A percentile compares a stretch with the other conserved stretches of the same genome.
These are phyloP conservation scores for Cucumis hystrix DNA, from an alignment of 306 rosid species.

Conservation along the genomic window DNA sequence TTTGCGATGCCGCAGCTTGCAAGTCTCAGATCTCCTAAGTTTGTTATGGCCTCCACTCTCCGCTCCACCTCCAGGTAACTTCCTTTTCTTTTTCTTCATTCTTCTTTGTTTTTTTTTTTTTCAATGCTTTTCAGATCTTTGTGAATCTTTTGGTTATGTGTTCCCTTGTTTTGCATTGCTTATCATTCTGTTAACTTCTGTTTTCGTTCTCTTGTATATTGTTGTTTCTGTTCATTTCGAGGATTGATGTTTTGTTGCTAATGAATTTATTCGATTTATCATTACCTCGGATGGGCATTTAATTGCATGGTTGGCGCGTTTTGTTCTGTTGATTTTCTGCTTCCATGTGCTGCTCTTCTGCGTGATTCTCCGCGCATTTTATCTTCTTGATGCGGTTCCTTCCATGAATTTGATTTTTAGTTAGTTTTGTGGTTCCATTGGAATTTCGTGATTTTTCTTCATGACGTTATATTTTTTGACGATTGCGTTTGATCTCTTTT, in stretches of 20 bases:
- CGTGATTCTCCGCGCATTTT: not conserved
- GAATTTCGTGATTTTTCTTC: not conserved
- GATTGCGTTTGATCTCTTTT: not conserved
- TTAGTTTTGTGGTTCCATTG: not conserved
- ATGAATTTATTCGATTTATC: not conserved
- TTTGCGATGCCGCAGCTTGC: conserved; percentile 49
- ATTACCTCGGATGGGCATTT: not conserved
- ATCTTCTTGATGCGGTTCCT: not conserved
- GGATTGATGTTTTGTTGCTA: not conserved
- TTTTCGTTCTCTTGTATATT: not conserved
- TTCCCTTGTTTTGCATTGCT: not conserved
- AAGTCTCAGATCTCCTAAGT: conserved; percentile 66
- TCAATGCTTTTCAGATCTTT: conserved; percentile 2
- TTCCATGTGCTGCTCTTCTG: not conserved
- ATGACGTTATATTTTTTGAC: not conserved
- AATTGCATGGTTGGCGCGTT: not conserved
- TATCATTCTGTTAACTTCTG: not conserved
- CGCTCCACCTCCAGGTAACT: conserved; percentile 55
- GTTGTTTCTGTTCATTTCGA: not conserved
- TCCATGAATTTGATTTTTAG: not conserved
- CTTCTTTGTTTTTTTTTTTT: not conserved
- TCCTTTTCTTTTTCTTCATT: not conserved
- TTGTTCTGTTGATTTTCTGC: not conserved
- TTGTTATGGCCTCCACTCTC: conserved; percentile 78
- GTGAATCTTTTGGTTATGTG: not conserved